Evolutionary conservation across 1,139 yeast species (phyloP), one percentile per base, ranked within the genome.

Genomic region (Saccharomyces hybrid): DNA sequence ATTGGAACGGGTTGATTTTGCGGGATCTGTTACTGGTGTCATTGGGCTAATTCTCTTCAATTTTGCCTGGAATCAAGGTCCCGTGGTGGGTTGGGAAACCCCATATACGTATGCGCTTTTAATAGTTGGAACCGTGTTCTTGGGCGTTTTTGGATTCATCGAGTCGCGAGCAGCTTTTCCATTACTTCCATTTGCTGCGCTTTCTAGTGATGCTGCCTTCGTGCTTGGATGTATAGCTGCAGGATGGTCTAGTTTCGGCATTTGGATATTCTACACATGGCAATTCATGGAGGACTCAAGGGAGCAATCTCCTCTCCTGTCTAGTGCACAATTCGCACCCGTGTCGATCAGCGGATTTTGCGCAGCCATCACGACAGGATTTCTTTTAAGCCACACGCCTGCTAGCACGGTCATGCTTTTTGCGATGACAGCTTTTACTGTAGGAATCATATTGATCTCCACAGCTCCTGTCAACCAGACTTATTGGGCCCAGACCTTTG

Each of bases 61-160:
- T 61, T 76, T 81, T 58, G 78, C 84, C 0, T 80, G 83, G 77
- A 82, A 82, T 60, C 84, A 83, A 61, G 87, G 83, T 7, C 85
- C 88, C 0, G 76, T 75, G 29, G 79, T 77, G 2, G 86, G 84
- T 4, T 82, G 86, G 85, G 65, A 72, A 2, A 64, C 53, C 2
- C 76, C 77, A 0, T 81, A 81, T 58, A 79, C 78, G 4, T 81
- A 80, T 59, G 73, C 75, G 1, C 62, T 81, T 14, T 69, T 82
- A 24, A 78, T 82, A 38, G 73, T 81, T 16, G 83, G 85, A 0
- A 56, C 73, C 1, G 29, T 76, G 1, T 61, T 70, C 26, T 55
- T 80, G 53, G 73, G 55, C 0, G 69, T 63, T 0, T 79, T 80
- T 56, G 64, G 70, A 50, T 61, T 62, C 34, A 63, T 77, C 19